Evolutionary conservation across 2,329 filamentous ascomycete species (phyloP).

Genomic region (Alternaria longipes): DNA sequence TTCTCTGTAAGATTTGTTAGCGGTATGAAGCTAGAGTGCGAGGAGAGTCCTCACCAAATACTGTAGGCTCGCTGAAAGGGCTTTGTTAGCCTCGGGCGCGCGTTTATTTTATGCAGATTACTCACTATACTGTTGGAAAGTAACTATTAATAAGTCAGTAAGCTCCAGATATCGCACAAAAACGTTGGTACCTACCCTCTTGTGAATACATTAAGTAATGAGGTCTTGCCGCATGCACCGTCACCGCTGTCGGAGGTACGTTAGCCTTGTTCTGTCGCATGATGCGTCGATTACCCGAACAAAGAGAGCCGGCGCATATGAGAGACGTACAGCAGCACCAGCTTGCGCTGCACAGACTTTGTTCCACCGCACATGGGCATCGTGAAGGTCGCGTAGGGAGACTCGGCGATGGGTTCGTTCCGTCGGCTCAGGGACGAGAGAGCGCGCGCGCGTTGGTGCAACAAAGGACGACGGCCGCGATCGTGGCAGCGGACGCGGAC

Average conservation of each 20-base stretch:
- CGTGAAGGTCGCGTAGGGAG: conserved; percentile 28
- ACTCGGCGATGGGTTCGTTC: conserved; percentile 34
- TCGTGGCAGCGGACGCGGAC: conserved; percentile 11
- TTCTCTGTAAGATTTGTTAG: conserved; percentile 70
- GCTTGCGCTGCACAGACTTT: conserved; percentile 92
- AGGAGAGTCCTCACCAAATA: conserved; percentile 69
- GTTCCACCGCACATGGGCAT: conserved; percentile 62
- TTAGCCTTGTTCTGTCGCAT: conserved; percentile 38
- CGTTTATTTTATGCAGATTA: conserved; percentile 24
- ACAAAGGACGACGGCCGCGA: conserved; percentile 24
- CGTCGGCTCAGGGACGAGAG: conserved; percentile 33
- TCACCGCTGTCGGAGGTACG: conserved; percentile 72
- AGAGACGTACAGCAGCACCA: conserved; percentile 82
- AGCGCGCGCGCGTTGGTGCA: conserved; percentile 37
- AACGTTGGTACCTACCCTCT: conserved; percentile 76
- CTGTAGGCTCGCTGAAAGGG: conserved; percentile 78
- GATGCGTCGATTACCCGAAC: conserved; percentile 5
- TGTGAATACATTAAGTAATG: conserved; percentile 96
- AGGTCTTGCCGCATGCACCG: conserved; percentile 97
- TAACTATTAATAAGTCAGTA: conserved; percentile 66
- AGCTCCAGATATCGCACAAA: not conserved
- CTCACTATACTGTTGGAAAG: conserved; percentile 94
- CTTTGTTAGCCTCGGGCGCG: conserved; percentile 30
- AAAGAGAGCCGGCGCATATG: conserved; percentile 24
- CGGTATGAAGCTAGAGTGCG: not conserved